These are phyloP conservation scores for Claviceps capensis DNA, from an alignment of 2,329 filamentous ascomycete species.

Conservation along the genomic window DNA sequence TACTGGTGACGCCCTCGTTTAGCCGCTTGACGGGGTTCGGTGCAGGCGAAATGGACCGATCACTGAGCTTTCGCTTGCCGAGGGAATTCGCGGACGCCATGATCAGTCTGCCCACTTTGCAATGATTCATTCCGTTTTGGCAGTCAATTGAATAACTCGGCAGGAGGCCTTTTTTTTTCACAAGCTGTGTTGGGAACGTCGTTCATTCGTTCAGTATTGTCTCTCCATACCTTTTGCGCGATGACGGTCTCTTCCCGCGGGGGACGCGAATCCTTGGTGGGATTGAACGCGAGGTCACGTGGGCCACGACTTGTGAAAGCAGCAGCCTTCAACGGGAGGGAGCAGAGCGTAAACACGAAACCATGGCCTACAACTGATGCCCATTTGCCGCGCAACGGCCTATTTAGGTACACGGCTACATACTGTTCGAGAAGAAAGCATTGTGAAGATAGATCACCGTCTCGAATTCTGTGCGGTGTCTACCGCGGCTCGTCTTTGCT, in stretches of 20 bases:
- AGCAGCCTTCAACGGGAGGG: background rate
- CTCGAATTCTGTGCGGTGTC: background rate
- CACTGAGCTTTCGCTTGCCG: slow-evolving; percentile 23
- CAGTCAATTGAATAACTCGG: too few relatives aligned
- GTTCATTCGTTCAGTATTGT: too few relatives aligned
- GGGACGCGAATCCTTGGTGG: background rate
- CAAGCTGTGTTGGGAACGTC: too few relatives aligned
- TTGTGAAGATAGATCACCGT: background rate
- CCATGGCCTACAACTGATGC: background rate
- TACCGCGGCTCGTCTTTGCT: background rate
- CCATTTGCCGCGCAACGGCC: background rate
- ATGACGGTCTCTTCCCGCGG: too few relatives aligned
- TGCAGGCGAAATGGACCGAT: slow-evolving; percentile 37
- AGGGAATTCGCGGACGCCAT: slow-evolving; percentile 15
- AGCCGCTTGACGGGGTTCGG: slow-evolving; percentile 28
- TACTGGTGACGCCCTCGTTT: background rate
- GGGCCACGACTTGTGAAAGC: background rate
- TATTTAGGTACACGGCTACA: background rate
- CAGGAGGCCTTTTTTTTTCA: too few relatives aligned
- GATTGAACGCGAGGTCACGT: slow-evolving; percentile 2
- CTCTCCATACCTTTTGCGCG: too few relatives aligned
- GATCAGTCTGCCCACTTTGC: background rate
- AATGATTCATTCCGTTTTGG: background rate
- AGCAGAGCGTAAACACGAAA: background rate
- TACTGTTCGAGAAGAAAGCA: background rate